Conservation (phyloP, 2,329 filamentous ascomycete genomes). For the Venturia oleaginea region DNA sequence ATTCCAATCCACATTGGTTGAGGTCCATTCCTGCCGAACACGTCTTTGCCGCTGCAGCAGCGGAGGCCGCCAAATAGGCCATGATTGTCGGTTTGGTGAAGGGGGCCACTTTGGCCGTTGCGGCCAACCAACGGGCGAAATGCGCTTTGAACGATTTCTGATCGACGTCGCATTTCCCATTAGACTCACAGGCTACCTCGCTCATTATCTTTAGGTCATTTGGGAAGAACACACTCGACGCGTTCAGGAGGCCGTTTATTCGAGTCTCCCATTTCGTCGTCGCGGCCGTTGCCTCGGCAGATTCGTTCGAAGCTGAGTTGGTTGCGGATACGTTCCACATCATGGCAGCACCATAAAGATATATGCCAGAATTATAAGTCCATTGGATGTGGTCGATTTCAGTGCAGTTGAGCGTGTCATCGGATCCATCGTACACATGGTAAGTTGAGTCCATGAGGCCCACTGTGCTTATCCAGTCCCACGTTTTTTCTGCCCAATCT, state of each 20-base stretch:
- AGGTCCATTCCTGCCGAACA: conserved; percentile 44
- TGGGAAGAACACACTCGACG: conserved; percentile 30
- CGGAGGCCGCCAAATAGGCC: conserved; percentile 45
- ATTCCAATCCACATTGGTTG: conserved; percentile 38
- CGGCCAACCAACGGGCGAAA: conserved; percentile 34
- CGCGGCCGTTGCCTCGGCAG: not conserved
- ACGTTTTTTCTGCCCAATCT: conserved; percentile 48
- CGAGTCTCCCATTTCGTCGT: conserved; percentile 28
- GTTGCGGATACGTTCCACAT: conserved; percentile 34
- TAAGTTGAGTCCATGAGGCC: conserved; percentile 45
- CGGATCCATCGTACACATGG: conserved; percentile 38
- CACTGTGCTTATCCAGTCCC: conserved; percentile 32
- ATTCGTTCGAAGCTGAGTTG: conserved; percentile 18
- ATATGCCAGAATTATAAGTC: conserved; percentile 44
- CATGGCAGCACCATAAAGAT: conserved; percentile 37
- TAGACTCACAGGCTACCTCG: conserved; percentile 39
- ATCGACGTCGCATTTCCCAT: conserved; percentile 38
- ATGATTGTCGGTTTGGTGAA: conserved; percentile 34
- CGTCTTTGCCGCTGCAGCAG: conserved; percentile 44
- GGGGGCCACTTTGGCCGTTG: conserved; percentile 31
- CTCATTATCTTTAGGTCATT: conserved; percentile 31
- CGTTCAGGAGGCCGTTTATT: conserved; percentile 27
- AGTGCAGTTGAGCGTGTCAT: conserved; percentile 36
- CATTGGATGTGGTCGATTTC: conserved; percentile 44
- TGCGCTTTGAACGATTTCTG: conserved; percentile 40